phyloP scores from a whole-genome alignment of 23 red algal genomes.

The Gracilaria caudata region DNA sequence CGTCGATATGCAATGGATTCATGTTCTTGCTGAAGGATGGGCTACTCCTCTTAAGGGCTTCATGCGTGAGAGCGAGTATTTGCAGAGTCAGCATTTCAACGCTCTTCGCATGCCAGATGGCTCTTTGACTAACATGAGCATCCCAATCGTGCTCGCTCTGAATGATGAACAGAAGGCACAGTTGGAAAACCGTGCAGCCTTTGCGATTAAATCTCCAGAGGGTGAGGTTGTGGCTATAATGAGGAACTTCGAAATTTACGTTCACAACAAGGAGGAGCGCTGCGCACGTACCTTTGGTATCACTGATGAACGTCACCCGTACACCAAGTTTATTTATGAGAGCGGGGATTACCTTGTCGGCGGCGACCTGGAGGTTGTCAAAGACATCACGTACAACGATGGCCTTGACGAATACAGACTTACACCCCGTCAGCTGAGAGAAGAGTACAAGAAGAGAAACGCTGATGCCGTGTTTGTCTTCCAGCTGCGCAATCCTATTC shows the following conservation, averaged over 20 bases:
- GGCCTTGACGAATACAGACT: slow-evolving; percentile 95
- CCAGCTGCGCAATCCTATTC: slow-evolving; percentile 98
- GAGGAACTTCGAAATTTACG: slow-evolving; percentile 83
- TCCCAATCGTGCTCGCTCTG: slow-evolving; percentile 94
- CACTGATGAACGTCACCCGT: slow-evolving; percentile 90
- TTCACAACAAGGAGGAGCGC: slow-evolving; percentile 98
- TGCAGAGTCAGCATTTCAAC: slow-evolving; percentile 97
- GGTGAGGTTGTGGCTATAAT: slow-evolving; percentile 85
- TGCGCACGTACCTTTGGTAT: slow-evolving; percentile 87
- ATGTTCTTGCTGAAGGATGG: slow-evolving; percentile 98
- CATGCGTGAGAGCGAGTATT: slow-evolving; percentile 96
- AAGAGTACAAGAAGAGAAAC: slow-evolving; percentile 79
- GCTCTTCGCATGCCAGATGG: slow-evolving; percentile 76
- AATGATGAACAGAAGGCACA: slow-evolving; percentile 71
- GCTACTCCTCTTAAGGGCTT: slow-evolving; percentile 92
- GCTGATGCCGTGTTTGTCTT: slow-evolving; percentile 99
- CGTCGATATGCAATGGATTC: slow-evolving; percentile 95
- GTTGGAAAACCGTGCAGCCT: slow-evolving; percentile 55
- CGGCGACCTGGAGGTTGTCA: slow-evolving; percentile 89
- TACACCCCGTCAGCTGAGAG: slow-evolving; percentile 79
- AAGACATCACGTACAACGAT: slow-evolving; percentile 86
- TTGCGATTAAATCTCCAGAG: slow-evolving; percentile 67
- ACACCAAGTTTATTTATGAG: slow-evolving; percentile 85
- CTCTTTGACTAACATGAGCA: slow-evolving; percentile 82
- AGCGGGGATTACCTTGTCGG: slow-evolving; percentile 92